These are phyloP conservation scores for Magnusiomyces paraingens DNA, from an alignment of 1,139 yeast species.

Conservation along the genomic window DNA sequence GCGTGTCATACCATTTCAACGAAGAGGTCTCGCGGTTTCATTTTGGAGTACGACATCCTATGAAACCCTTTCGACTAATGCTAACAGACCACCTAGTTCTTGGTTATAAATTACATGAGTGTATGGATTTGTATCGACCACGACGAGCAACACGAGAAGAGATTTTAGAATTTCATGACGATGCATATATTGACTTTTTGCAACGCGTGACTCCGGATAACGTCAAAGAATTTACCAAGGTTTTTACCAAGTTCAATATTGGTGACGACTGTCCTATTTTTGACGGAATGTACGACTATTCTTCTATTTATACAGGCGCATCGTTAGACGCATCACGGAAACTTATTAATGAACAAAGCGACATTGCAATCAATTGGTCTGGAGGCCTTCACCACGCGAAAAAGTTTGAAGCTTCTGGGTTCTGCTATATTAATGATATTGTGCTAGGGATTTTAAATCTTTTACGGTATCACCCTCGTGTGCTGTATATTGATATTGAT, in stretches of 20 bases:
- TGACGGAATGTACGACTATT: conserved; percentile 92
- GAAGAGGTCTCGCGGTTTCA: conserved; percentile 76
- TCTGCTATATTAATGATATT: conserved; percentile 86
- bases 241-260: conserved; percentile 89
- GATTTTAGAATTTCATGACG: conserved; percentile 98
- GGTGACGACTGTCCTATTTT: conserved; percentile 98
- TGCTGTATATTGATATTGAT: conserved; percentile 91
- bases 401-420: conserved; percentile 92
- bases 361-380: conserved; percentile 93
- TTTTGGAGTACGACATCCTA: conserved; percentile 90
- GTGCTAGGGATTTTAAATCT: conserved; percentile 88
- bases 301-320: conserved; percentile 93
- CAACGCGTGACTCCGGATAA: conserved; percentile 94
- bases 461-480: conserved; percentile 86
- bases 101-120: conserved; percentile 76
- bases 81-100: conserved; percentile 87
- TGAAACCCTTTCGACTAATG: conserved; percentile 96
- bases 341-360: conserved; percentile 86
- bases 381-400: conserved; percentile 98
- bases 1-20: conserved; percentile 84
- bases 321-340: conserved; percentile 97
- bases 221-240: conserved; percentile 83
- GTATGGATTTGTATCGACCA: conserved; percentile 86
- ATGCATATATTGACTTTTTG: conserved; percentile 90
- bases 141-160: conserved; percentile 91